Conservation (phyloP, 2,329 filamentous ascomycete species). For the Xylariales sp. region DNA sequence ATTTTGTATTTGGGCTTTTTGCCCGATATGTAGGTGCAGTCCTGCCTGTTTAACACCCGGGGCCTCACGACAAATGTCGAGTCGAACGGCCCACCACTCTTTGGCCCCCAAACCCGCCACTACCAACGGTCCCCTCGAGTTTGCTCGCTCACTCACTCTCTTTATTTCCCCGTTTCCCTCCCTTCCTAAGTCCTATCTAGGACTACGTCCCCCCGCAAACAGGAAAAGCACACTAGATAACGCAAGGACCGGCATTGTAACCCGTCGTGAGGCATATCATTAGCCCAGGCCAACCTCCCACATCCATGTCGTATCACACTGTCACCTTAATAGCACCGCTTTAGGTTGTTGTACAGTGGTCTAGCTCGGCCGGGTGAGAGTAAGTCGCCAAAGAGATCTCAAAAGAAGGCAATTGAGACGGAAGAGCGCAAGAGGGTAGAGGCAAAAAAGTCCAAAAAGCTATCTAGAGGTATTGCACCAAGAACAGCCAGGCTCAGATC, state of each 20-base stretch:
- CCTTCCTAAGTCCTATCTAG: constrained; percentile 8
- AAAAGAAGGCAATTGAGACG: background rate
- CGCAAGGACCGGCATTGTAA: constrained; percentile 9
- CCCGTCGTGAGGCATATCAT: constrained; percentile 23
- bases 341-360: background rate
- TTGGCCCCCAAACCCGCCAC: constrained; percentile 35
- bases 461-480: constrained; percentile 16
- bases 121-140: background rate
- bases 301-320: background rate
- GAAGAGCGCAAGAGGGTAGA: background rate
- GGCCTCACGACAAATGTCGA: constrained; percentile 15
- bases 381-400: background rate
- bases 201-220: constrained; percentile 5
- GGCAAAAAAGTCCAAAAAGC: background rate
- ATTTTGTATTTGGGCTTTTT: background rate
- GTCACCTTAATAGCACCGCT: constrained; percentile 1
- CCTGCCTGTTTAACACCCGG: constrained; percentile 15
- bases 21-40: constrained; percentile 12
- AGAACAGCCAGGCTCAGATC: constrained; percentile 20
- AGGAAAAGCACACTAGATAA: constrained; percentile 12
- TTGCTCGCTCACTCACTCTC: background rate
- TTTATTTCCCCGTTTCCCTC: too few species aligned
- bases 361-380: background rate
- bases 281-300: constrained; percentile 19
- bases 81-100: constrained; percentile 2